Evolutionary conservation across 257 asterid species (phyloP).

Genomic region (Oldenlandia corymbosa): DNA sequence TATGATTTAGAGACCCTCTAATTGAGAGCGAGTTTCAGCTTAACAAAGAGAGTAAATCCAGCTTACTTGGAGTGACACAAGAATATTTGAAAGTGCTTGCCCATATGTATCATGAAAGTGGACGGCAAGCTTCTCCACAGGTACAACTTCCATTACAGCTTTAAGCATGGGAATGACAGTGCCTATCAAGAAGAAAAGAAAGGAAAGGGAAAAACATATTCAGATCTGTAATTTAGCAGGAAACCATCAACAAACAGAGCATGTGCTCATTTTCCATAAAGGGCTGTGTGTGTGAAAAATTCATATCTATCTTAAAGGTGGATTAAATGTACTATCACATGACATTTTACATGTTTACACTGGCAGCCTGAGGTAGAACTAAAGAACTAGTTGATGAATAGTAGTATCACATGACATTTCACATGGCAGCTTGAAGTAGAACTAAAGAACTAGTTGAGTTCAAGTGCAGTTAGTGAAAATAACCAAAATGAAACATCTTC

Average conservation of each 20-base stretch:
- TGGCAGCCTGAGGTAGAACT: background rate
- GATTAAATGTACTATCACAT: background rate
- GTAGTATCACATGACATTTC: no score
- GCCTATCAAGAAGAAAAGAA: constrained; percentile 34
- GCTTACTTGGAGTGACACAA: constrained; percentile 75
- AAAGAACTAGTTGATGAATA: no score
- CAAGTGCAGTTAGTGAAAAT: no score
- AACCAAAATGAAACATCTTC: no score
- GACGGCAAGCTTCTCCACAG: constrained; percentile 82
- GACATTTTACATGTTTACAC: background rate
- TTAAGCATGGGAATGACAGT: constrained; percentile 84
- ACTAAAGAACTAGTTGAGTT: no score
- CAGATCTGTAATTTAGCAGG: background rate
- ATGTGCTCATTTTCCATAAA: background rate
- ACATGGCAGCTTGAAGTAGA: no score
- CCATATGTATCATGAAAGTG: constrained; percentile 99
- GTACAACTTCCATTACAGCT: constrained; percentile 75
- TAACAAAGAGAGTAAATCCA: background rate
- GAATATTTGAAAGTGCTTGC: constrained; percentile 91
- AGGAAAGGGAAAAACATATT: background rate
- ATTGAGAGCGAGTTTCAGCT: no score
- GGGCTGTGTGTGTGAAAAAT: background rate
- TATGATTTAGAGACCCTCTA: no score
- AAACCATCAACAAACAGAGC: background rate
- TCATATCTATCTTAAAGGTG: background rate